These are phyloP conservation scores for Musa beccarii DNA, from an alignment of 176 grass and related monocot species.

Conservation along the genomic window DNA sequence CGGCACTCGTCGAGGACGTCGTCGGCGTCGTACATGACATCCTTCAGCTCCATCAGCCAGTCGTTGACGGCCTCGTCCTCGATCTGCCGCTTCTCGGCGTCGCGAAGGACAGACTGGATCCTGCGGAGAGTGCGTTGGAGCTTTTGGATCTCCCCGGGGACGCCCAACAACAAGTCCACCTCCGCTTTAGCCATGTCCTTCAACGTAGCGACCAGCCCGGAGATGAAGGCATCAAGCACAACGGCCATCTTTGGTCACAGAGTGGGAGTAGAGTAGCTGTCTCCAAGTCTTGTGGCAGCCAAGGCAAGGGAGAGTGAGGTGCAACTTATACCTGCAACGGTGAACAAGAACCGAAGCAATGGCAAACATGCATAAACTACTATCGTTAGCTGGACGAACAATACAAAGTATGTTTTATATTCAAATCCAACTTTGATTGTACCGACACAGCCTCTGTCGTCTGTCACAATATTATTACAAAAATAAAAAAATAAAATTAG, in stretches of 20 bases:
- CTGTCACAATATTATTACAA: too few species aligned
- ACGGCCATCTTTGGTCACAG: conserved; percentile 13
- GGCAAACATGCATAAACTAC: too few species aligned
- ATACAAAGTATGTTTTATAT: too few species aligned
- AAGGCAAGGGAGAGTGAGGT: too few species aligned
- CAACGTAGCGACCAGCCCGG: background rate
- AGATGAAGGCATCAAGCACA: conserved; percentile 18
- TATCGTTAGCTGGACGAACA: too few species aligned
- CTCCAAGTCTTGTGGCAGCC: too few species aligned
- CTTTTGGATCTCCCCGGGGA: conserved; percentile 8
- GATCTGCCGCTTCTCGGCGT: conserved; percentile 16
- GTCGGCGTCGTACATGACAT: conserved; percentile 40
- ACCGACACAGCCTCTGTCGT: too few species aligned
- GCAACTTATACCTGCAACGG: too few species aligned
- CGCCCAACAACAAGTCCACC: conserved; percentile 20
- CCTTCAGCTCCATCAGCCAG: conserved; percentile 30
- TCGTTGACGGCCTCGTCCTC: background rate
- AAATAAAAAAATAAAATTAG: too few species aligned
- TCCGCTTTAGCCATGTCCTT: background rate
- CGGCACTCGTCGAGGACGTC: conserved; percentile 34
- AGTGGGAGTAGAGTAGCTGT: too few species aligned
- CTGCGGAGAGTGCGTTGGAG: background rate
- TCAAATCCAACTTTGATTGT: too few species aligned
- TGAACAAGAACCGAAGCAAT: too few species aligned
- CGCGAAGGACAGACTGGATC: background rate